Conservation (phyloP, 2,329 filamentous ascomycete species). For the Penicillium psychrosexuale region DNA sequence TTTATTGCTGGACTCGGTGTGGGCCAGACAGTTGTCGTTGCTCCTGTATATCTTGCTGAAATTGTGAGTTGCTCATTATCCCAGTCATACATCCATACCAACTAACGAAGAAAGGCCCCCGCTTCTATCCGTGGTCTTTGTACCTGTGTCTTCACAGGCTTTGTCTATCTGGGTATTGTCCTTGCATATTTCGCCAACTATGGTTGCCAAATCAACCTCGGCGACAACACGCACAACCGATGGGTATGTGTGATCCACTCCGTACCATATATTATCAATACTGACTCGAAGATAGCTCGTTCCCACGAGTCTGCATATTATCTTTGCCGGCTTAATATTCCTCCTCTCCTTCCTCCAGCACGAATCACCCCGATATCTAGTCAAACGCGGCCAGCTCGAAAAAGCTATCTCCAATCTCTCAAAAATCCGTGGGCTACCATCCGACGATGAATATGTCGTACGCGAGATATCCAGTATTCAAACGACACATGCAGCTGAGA, state of each 20-base stretch:
- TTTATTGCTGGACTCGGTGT: constrained; percentile 46
- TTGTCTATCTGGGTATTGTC: constrained; percentile 68
- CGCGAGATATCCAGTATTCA: constrained; percentile 64
- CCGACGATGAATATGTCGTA: constrained; percentile 60
- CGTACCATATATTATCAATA: neutral
- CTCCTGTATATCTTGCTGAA: constrained; percentile 70
- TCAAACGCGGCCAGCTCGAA: constrained; percentile 62
- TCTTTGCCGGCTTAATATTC: constrained; percentile 71
- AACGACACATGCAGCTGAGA: constrained; percentile 64
- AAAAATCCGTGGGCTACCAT: constrained; percentile 56
- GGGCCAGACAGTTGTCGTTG: constrained; percentile 45
- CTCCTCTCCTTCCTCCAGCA: constrained; percentile 65
- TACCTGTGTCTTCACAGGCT: constrained; percentile 66
- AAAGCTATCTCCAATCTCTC: constrained; percentile 46
- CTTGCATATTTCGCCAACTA: constrained; percentile 75
- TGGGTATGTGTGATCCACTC: constrained; percentile 49
- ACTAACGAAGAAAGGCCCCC: constrained; percentile 45
- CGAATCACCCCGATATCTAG: constrained; percentile 68
- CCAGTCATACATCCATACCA: neutral
- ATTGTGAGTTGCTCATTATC: constrained; percentile 42
- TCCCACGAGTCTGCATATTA: constrained; percentile 72
- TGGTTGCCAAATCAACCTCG: constrained; percentile 54
- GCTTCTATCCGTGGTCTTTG: constrained; percentile 69
- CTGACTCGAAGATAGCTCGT: constrained; percentile 41
- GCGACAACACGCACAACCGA: constrained; percentile 39